These are phyloP conservation scores for Ganoderma sinense DNA, from an alignment of 1,284 basidiomycete species.

Conservation along the genomic window DNA sequence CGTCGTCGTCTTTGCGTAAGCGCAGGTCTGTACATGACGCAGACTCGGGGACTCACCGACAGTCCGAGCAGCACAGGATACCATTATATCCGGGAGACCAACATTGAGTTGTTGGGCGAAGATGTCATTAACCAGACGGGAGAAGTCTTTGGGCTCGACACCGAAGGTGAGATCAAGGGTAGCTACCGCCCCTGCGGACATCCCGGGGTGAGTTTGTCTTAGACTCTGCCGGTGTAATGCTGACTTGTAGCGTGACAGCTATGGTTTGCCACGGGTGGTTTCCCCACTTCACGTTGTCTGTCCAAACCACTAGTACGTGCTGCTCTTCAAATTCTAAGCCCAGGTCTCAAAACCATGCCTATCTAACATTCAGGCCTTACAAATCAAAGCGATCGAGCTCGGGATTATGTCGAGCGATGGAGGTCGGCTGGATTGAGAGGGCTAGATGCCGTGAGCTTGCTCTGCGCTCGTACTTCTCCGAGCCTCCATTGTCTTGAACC, in stretches of 20 bases:
- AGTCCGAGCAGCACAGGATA: constrained; percentile 19
- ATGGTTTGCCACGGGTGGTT: constrained; percentile 23
- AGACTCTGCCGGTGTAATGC: not conserved
- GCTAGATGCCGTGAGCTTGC: not conserved
- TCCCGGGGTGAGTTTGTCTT: constrained; percentile 33
- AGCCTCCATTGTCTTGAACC: not conserved
- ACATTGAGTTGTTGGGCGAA: constrained; percentile 50
- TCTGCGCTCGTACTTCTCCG: not conserved
- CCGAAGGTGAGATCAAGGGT: constrained; percentile 60
- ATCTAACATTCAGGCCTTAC: constrained; percentile 7
- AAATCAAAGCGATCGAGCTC: constrained; percentile 16
- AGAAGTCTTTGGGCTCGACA: constrained; percentile 60
- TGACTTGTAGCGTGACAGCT: not conserved
- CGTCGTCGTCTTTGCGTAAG: constrained; percentile 53
- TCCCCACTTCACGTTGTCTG: constrained; percentile 24
- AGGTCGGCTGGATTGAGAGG: not conserved
- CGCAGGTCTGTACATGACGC: not conserved
- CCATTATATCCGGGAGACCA: constrained; percentile 21
- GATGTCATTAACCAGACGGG: constrained; percentile 52
- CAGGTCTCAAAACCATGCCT: not conserved
- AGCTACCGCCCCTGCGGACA: constrained; percentile 42
- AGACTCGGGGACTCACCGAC: too few species aligned
- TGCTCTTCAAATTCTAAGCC: too few species aligned
- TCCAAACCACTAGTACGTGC: constrained; percentile 22
- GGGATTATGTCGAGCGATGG: constrained; percentile 11